These are phyloP conservation scores for Yarrowia keelungensis DNA, from an alignment of 805 yeast genomes.

Conservation along the genomic window DNA sequence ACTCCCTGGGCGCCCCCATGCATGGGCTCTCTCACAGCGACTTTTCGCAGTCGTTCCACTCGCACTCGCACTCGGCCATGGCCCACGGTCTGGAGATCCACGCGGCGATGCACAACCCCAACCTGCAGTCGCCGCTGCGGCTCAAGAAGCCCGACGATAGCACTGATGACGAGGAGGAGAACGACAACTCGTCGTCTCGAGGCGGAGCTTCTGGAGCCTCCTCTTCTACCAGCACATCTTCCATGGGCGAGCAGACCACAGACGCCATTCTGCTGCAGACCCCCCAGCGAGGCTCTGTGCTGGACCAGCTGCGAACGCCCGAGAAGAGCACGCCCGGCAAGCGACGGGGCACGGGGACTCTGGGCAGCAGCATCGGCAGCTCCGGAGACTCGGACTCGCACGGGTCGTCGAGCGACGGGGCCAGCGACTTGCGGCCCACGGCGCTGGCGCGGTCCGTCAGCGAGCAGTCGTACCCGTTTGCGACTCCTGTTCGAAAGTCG, in stretches of 20 bases:
- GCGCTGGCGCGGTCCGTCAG: conserved; percentile 32
- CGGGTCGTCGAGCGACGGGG: conserved; percentile 12
- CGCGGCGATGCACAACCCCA: conserved; percentile 29
- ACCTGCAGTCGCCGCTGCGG: conserved; percentile 33
- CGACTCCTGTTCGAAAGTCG: conserved; percentile 27
- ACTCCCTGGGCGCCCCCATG: not conserved
- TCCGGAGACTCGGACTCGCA: conserved; percentile 19
- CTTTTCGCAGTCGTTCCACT: conserved; percentile 21
- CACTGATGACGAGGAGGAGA: conserved; percentile 36
- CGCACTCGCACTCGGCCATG: conserved; percentile 20
- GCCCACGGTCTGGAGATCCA: conserved; percentile 27
- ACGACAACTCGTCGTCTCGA: not conserved
- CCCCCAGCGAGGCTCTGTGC: conserved; percentile 20
- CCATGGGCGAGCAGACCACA: conserved; percentile 15
- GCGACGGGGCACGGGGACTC: conserved; percentile 6
- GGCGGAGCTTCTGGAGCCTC: not conserved
- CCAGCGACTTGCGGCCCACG: conserved; percentile 27
- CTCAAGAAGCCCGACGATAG: conserved; percentile 35
- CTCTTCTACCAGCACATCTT: not conserved
- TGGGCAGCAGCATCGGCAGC: not conserved
- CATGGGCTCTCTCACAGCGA: conserved; percentile 18
- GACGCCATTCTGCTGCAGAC: conserved; percentile 28
- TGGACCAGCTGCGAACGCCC: conserved; percentile 27
- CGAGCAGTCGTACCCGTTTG: conserved; percentile 37
- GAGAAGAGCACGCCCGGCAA: conserved; percentile 29